These are phyloP conservation scores for Musa troglodytarum DNA, from an alignment of 176 grass and related monocot genomes.

Conservation along the genomic window DNA sequence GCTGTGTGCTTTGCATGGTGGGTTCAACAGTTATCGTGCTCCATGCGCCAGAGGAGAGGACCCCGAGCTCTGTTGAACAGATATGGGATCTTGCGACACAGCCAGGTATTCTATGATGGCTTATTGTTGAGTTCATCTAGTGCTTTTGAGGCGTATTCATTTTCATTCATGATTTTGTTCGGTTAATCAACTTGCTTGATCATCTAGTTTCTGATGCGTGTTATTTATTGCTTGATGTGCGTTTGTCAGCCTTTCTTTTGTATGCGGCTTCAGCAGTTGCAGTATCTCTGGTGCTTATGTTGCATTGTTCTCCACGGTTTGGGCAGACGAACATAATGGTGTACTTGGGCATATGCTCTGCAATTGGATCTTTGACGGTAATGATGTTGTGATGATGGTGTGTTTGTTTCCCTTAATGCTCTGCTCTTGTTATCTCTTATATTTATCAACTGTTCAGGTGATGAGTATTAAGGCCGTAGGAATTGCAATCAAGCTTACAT, in stretches of 20 bases:
- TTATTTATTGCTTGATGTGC: not conserved
- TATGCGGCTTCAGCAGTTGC: constrained; percentile 56
- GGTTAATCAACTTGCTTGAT: no score
- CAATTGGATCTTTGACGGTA: constrained; percentile 88
- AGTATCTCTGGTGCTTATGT: constrained; percentile 65
- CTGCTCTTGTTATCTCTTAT: constrained; percentile 9
- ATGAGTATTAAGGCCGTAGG: constrained; percentile 96
- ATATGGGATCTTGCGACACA: constrained; percentile 81
- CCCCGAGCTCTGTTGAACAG: constrained; percentile 68
- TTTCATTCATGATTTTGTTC: no score
- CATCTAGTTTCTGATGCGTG: not conserved
- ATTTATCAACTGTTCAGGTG: constrained; percentile 40
- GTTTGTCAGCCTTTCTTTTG: constrained; percentile 53
- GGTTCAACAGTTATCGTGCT: constrained; percentile 90
- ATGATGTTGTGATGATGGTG: not conserved
- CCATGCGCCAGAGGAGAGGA: constrained; percentile 81
- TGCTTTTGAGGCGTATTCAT: no score
- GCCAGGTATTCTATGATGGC: constrained; percentile 35
- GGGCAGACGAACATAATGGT: constrained; percentile 90
- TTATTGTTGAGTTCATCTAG: not conserved
- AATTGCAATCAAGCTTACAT: constrained; percentile 85
- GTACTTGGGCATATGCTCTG: constrained; percentile 88
- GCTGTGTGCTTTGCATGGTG: constrained; percentile 78
- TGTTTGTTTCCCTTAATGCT: not conserved
- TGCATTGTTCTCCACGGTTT: constrained; percentile 70